Conservation (phyloP, 805 yeast genomes). For the Grigorovia humatica region DNA sequence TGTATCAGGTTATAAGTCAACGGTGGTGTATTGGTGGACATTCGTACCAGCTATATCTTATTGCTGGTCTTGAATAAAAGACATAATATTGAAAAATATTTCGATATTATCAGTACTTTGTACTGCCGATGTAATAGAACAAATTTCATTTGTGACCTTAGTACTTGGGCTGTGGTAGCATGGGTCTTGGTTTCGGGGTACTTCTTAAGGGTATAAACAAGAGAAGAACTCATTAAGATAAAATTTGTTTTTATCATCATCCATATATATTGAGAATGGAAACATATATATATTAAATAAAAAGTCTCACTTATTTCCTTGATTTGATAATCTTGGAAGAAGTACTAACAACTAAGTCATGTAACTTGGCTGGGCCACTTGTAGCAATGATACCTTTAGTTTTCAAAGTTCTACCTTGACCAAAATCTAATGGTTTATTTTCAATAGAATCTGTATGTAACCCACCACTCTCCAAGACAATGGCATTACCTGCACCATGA, state of each 20-base stretch:
- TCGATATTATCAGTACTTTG: too few relatives aligned
- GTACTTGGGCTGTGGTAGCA: too few relatives aligned
- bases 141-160: too few relatives aligned
- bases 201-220: too few relatives aligned
- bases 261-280: too few relatives aligned
- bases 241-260: too few relatives aligned
- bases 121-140: too few relatives aligned
- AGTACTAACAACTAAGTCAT: conserved; percentile 16
- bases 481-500: conserved; percentile 90
- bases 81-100: too few relatives aligned
- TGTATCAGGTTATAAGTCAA: conserved; percentile 40
- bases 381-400: conserved; percentile 95
- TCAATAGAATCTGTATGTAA: conserved; percentile 66
- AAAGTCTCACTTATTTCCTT: conserved; percentile 4
- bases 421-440: conserved; percentile 69
- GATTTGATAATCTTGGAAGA: conserved; percentile 16
- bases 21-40: conserved; percentile 19
- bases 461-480: conserved; percentile 88
- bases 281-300: too few relatives aligned
- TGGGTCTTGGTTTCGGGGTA: too few relatives aligned
- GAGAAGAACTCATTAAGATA: too few relatives aligned
- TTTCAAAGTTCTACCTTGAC: conserved; percentile 65
- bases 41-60: too few relatives aligned
- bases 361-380: conserved; percentile 24
- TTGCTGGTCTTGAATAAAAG: not conserved